Evolutionary conservation across 2,329 filamentous ascomycete genomes (phyloP), one percentile per base, ranked within the genome.

Genomic region (Neophaeococcomyces aloes): DNA sequence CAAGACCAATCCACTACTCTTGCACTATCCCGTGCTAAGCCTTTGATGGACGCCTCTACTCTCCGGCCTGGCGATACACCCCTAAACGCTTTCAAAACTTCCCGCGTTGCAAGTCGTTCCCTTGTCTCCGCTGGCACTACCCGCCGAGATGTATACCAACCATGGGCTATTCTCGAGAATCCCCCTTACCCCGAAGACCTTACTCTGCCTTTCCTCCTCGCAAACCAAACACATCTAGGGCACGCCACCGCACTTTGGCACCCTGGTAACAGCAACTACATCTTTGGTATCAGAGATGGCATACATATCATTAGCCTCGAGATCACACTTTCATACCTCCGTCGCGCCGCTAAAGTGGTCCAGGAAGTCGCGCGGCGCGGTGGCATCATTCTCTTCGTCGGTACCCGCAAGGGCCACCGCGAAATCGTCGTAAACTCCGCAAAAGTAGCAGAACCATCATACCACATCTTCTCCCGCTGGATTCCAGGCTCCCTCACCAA

Each of bases 291-390:
- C 49, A 76, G 91, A 34, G 76, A 91, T 54, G 86, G 83, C 13
- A 81, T 94, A 48, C 89, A 95, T 66, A 87, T 98, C 61, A 94
- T 98, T 63, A 83, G 82, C 7, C 79, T 96, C 3, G 91, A 98
- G 61, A 75, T 79, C 48, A 96, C 85, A 25, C 86, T 87, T 11
- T 82, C 87, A 13, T 82, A 96, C 65, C 75, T 98, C 44, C 80
- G 89, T n/a, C 80, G 91, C 39, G 88, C 91, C 3, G 86, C 87
- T n/a, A 84, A 88, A 56, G 79, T 98, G 3, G 86, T 96, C 1
- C 80, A 88, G 58, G 86, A 87, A 59, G 85, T 96, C 1, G 77
- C 86, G 6, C 82, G 82, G 59, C 72, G 78, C 43, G 91, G 84
- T 33, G 91, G 91, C 1, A 64, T 94, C 46, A 81, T 96, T 36